Percentiles rank a stretch among this genome's conserved stretches.
These are phyloP conservation scores for Trichoderma lentiforme DNA, from an alignment of 2,329 filamentous ascomycete genomes.

Conservation along the genomic window DNA sequence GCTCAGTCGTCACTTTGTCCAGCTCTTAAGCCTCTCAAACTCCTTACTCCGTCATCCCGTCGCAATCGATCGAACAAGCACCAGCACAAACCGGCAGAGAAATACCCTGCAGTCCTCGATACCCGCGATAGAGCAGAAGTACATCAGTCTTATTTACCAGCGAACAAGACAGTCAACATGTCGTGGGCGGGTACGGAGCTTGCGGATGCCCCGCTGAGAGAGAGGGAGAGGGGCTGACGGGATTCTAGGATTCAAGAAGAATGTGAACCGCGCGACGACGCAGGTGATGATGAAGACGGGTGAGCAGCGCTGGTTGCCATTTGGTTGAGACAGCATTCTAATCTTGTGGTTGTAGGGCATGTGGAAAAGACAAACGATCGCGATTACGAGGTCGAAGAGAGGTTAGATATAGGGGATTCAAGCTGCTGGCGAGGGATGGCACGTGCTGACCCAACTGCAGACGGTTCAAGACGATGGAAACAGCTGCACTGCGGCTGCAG, in stretches of 20 bases:
- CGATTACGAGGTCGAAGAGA: constrained; percentile 96
- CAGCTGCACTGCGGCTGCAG: constrained; percentile 84
- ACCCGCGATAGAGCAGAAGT: background rate
- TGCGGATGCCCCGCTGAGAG: constrained; percentile 26
- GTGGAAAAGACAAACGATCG: constrained; percentile 98
- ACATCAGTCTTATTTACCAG: constrained; percentile 5
- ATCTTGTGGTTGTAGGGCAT: constrained; percentile 57
- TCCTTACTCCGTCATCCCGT: constrained; percentile 26
- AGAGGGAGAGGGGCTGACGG: constrained; percentile 30
- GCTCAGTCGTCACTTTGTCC: constrained; percentile 21
- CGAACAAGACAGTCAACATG: constrained; percentile 44
- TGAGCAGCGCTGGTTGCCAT: constrained; percentile 35
- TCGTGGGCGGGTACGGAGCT: constrained; percentile 63
- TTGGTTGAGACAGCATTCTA: background rate
- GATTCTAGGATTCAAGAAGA: constrained; percentile 62
- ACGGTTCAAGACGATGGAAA: constrained; percentile 96
- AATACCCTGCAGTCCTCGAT: background rate
- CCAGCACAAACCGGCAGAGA: constrained; percentile 2
- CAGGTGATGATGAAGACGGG: constrained; percentile 99
- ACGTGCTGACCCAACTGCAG: constrained; percentile 44
- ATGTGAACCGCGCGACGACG: constrained; percentile 97
- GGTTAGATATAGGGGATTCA: constrained; percentile 45
- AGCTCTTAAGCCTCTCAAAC: constrained; percentile 16
- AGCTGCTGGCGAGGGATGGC: background rate
- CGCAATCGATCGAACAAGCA: constrained; percentile 21